These are phyloP conservation scores for Sugiyamaella pinicola DNA, from an alignment of 1,139 yeast species.

Conservation along the genomic window DNA sequence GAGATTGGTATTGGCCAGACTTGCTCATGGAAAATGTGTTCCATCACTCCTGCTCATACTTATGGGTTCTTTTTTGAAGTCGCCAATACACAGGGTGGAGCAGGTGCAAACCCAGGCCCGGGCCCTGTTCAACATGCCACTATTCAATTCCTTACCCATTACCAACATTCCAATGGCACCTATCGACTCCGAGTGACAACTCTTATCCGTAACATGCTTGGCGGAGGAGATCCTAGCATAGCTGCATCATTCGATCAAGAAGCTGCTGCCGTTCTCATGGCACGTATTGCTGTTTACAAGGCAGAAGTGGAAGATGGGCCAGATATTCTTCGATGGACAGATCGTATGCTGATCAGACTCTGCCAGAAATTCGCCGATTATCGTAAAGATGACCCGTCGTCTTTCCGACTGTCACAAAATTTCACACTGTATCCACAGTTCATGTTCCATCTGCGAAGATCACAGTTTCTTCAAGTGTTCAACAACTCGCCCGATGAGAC, in stretches of 20 bases:
- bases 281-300: slow-evolving; percentile 89
- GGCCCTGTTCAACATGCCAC: slow-evolving; percentile 68
- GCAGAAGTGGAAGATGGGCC: slow-evolving; percentile 71
- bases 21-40: slow-evolving; percentile 82
- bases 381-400: slow-evolving; percentile 69
- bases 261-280: slow-evolving; percentile 96
- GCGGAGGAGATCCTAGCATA: slow-evolving; percentile 53
- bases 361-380: slow-evolving; percentile 90
- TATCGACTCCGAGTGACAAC: slow-evolving; percentile 92
- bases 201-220: slow-evolving; percentile 63
- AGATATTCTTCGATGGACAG: slow-evolving; percentile 83
- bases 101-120: slow-evolving; percentile 32
- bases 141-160: slow-evolving; percentile 74
- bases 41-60: slow-evolving; percentile 83
- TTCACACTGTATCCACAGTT: slow-evolving; percentile 94
- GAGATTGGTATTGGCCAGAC: slow-evolving; percentile 95
- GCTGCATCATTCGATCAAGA: slow-evolving; percentile 91
- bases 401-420: slow-evolving; percentile 76
- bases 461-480: slow-evolving; percentile 94
- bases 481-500: slow-evolving; percentile 99
- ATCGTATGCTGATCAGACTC: slow-evolving; percentile 77
- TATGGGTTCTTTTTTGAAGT: slow-evolving; percentile 90
- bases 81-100: slow-evolving; percentile 43
- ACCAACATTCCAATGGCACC: slow-evolving; percentile 62
- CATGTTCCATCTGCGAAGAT: slow-evolving; percentile 92